These are phyloP conservation scores for Trypanosoma theileri DNA, from an alignment of 208 protist species.

Conservation along the genomic window DNA sequence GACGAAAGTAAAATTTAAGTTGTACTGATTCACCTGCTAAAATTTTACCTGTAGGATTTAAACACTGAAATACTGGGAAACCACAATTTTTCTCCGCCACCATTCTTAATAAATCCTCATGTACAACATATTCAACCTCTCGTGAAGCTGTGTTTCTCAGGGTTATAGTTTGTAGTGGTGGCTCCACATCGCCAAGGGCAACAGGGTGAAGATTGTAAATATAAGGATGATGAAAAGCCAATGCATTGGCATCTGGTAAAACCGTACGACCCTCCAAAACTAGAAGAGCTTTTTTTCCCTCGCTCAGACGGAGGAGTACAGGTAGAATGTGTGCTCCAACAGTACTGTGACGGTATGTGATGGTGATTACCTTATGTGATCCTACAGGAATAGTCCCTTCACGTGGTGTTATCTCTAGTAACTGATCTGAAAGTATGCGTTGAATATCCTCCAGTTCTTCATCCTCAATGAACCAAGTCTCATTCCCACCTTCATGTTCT, in stretches of 20 bases:
- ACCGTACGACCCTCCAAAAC: conserved; percentile 86
- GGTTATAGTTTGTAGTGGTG: conserved; percentile 78
- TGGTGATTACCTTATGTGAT: conserved; percentile 43
- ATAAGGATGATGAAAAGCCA: conserved; percentile 67
- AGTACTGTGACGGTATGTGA: conserved; percentile 64
- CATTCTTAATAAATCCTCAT: conserved; percentile 42
- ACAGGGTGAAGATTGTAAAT: conserved; percentile 76
- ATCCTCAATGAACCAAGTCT: conserved; percentile 87
- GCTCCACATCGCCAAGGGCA: conserved; percentile 85
- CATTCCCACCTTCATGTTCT: conserved; percentile 76
- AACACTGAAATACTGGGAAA: conserved; percentile 88
- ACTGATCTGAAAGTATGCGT: conserved; percentile 58
- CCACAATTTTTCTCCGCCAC: conserved; percentile 67
- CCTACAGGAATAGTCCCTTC: conserved; percentile 64
- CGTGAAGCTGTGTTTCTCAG: conserved; percentile 68
- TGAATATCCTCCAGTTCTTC: conserved; percentile 68
- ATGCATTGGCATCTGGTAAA: conserved; percentile 36
- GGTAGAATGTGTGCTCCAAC: conserved; percentile 81
- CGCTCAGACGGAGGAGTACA: conserved; percentile 68
- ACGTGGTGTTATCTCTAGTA: conserved; percentile 71
- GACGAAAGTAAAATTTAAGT: conserved; percentile 89
- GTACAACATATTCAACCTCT: conserved; percentile 67
- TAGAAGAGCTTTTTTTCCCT: conserved; percentile 77
- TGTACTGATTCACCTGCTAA: conserved; percentile 41
- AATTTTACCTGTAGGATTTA: conserved; percentile 78